Evolutionary conservation across 2,329 filamentous ascomycete genomes (phyloP).

Genomic region (Penicillium digitatum): DNA sequence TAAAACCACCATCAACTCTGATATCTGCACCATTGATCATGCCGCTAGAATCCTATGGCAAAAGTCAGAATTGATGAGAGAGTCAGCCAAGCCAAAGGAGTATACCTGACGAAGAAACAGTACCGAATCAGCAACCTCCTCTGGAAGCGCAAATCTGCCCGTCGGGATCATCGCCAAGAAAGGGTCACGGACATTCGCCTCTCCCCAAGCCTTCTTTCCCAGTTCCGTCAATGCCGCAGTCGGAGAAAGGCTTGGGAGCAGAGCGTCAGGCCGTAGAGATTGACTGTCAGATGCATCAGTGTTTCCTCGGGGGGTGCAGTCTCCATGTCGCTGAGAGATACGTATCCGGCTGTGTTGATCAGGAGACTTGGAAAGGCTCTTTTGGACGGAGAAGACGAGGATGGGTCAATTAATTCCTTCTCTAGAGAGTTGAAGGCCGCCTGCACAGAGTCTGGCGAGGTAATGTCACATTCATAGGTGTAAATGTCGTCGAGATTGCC

Average conservation of each 20-base stretch:
- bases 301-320: constrained; percentile 43
- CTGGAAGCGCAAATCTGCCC: constrained; percentile 39
- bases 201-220: constrained; percentile 44
- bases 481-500: constrained; percentile 25
- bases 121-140: constrained; percentile 40
- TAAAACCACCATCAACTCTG: constrained; percentile 41
- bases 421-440: constrained; percentile 40
- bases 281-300: constrained; percentile 43
- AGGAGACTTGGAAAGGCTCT: constrained; percentile 38
- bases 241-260: constrained; percentile 45
- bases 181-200: constrained; percentile 32
- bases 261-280: constrained; percentile 47
- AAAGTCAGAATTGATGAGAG: neutral
- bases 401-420: constrained; percentile 20
- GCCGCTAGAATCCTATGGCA: constrained; percentile 35
- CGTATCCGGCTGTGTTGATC: constrained; percentile 45
- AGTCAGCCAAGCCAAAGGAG: neutral
- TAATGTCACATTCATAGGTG: constrained; percentile 48
- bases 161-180: constrained; percentile 40
- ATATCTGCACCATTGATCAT: constrained; percentile 44
- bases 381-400: constrained; percentile 14
- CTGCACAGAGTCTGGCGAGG: constrained; percentile 46
- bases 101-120: constrained; percentile 38
- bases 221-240: constrained; percentile 48
- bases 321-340: constrained; percentile 46